phyloP scores from a whole-genome alignment of 2,329 filamentous ascomycete species.

The Basipetospora chlamydospora region DNA sequence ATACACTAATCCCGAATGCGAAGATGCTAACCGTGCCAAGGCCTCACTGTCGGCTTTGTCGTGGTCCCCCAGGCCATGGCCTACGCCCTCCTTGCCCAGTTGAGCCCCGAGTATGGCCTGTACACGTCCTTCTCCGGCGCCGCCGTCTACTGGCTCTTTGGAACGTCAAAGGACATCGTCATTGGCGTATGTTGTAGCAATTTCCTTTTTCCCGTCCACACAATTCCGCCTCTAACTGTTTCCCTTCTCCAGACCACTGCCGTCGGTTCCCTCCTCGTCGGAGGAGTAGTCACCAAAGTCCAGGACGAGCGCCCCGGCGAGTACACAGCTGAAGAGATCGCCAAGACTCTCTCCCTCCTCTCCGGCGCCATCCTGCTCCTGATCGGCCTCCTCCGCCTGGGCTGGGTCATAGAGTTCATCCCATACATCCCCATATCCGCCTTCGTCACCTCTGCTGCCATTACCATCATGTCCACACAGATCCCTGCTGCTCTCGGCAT shows the following conservation, averaged over 20 bases:
- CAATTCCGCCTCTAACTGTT: too few species aligned
- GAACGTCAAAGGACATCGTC: slow-evolving; percentile 73
- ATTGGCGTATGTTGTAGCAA: too few species aligned
- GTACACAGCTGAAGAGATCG: slow-evolving; percentile 25
- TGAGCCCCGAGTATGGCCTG: slow-evolving; percentile 55
- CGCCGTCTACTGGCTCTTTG: slow-evolving; percentile 69
- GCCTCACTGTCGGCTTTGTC: slow-evolving; percentile 44
- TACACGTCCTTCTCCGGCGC: slow-evolving; percentile 77
- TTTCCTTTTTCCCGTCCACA: too few species aligned
- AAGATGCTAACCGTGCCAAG: slow-evolving; percentile 13
- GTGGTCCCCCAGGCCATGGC: slow-evolving; percentile 72
- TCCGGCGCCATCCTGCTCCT: slow-evolving; percentile 27
- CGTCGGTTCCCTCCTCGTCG: slow-evolving; percentile 34
- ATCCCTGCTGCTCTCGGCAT: slow-evolving; percentile 29
- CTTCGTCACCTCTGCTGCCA: slow-evolving; percentile 35
- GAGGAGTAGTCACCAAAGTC: slow-evolving; percentile 27
- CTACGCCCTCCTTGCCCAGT: slow-evolving; percentile 56
- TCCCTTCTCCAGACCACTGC: slow-evolving; percentile 35
- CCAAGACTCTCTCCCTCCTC: slow-evolving; percentile 29
- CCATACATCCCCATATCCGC: slow-evolving; percentile 33
- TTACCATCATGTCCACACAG: slow-evolving; percentile 35
- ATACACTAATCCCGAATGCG: neutral
- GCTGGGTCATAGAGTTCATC: slow-evolving; percentile 37
- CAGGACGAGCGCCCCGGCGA: slow-evolving; percentile 17
- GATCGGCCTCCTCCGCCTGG: slow-evolving; percentile 30